phyloP scores from a whole-genome alignment of 306 rosid species.

The Vigna radiata region DNA sequence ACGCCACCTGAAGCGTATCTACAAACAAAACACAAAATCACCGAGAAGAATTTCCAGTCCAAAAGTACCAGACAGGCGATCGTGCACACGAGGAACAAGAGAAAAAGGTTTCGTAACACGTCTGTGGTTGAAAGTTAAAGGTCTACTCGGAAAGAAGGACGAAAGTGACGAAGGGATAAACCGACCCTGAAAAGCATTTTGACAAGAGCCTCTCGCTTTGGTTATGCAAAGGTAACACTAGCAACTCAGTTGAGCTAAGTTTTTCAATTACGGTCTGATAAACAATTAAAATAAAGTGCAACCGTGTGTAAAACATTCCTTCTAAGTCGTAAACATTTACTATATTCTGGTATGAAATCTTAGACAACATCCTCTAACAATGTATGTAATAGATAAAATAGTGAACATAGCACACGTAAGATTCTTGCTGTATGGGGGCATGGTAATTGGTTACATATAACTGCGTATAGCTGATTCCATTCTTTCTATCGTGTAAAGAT shows the following conservation, averaged over 20 bases:
- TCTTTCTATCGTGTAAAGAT: slow-evolving; percentile 57
- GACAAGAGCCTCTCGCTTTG: neutral
- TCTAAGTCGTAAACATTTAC: neutral
- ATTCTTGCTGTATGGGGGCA: slow-evolving; percentile 16
- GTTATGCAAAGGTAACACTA: slow-evolving; percentile 17
- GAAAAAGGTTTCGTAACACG: slow-evolving; percentile 52
- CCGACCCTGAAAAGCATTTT: slow-evolving; percentile 19
- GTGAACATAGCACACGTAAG: slow-evolving; percentile 11
- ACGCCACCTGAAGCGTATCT: slow-evolving; percentile 47
- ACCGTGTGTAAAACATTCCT: neutral
- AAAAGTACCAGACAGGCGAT: slow-evolving; percentile 33
- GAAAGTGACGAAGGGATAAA: slow-evolving; percentile 31
- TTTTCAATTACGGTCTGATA: neutral
- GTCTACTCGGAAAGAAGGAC: slow-evolving; percentile 50
- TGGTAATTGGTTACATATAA: neutral
- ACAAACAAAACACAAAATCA: slow-evolving; percentile 39
- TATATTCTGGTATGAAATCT: slow-evolving; percentile 33
- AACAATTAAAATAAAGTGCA: neutral
- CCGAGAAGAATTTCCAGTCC: slow-evolving; percentile 52
- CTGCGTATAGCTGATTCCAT: slow-evolving; percentile 40
- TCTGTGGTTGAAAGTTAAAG: slow-evolving; percentile 71
- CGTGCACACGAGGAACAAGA: slow-evolving; percentile 25
- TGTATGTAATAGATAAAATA: slow-evolving; percentile 27
- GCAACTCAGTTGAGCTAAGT: neutral
- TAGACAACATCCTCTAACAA: slow-evolving; percentile 4